Base-by-base conservation (phyloP, 371 early-diverging fungal species). In the Mortierella polycephala region DNA sequence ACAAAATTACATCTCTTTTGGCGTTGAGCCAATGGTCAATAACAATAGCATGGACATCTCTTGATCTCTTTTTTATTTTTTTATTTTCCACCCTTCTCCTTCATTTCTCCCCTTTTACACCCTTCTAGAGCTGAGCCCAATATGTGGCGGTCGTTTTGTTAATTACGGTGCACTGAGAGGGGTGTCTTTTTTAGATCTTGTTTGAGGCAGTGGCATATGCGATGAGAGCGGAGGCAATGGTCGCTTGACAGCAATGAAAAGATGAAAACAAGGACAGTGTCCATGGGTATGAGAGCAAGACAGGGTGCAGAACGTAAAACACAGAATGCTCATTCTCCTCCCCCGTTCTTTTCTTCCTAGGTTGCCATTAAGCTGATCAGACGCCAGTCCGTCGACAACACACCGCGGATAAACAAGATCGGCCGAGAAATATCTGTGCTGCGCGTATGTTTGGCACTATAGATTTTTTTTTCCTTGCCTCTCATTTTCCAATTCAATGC, bases 311-410 rank as follows among this genome's bases (percentile, higher is more conserved):
- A 30, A 30, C 30, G 30, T 30, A 30, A 30, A 30, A 30, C 4
- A 30, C 30, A 30, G 30, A 30, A 30, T 20, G 5, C 39, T 39
- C 55, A 9, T 18, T 50, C 46, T 46, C 47, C 30, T 42, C 46
- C 40, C 18, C 11, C 47, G 39, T 30, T 49, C 18, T 37, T 13
- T 20, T 14, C 4, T 16, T 16, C 49, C 18, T 37, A 92, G 93
- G 93, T 91, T 13, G 93, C 94, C 30, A 92, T 94, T 59, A 94
- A 93, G 74, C 81, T 94, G 42, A 91, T 94, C 65, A 86, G 90
- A 75, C 91, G 91, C 64, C 93, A 93, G 65, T 91, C 89, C 73
- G 90, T 94, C 47, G 94, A 93, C 69, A 88, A 89, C 40, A 87
- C 90, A 47, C 88, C 88, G 62, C 86, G 92, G 75, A 87, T 93